Conservation (phyloP, 352 stramenopile species). For the Globisporangium echinulatum region DNA sequence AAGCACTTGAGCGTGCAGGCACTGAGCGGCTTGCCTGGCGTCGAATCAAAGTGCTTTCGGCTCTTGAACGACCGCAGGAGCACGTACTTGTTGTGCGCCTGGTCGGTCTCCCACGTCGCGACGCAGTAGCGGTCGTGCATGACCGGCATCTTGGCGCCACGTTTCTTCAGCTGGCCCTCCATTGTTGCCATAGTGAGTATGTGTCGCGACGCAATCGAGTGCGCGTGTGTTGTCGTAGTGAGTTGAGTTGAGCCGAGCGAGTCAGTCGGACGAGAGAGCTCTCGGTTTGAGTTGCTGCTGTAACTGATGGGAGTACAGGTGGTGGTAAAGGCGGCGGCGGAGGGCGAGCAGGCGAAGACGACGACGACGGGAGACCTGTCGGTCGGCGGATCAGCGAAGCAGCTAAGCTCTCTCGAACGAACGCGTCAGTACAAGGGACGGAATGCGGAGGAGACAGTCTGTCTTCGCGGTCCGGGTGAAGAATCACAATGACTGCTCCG, state of each 20-base stretch:
- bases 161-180: constrained; percentile 73
- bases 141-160: constrained; percentile 53
- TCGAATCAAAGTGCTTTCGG: constrained; percentile 28
- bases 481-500: not conserved
- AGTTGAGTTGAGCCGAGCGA: not conserved
- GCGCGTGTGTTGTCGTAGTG: not conserved
- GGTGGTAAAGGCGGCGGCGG: not conserved
- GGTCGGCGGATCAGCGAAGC: not conserved
- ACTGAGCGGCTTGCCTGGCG: constrained; percentile 45
- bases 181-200: constrained; percentile 14
- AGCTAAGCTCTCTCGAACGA: no score
- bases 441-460: not conserved
- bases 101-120: constrained; percentile 56
- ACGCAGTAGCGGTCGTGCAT: constrained; percentile 84
- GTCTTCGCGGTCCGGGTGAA: not conserved
- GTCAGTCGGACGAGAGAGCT: not conserved
- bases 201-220: not conserved
- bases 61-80: constrained; percentile 73
- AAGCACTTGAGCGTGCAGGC: constrained; percentile 64
- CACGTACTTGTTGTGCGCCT: constrained; percentile 39
- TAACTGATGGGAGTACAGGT: not conserved
- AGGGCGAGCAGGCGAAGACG: not conserved
- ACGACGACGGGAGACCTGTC: not conserved
- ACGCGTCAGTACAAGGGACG: no score
- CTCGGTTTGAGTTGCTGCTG: not conserved